Evolutionary conservation across 1,284 basidiomycete species (phyloP), one percentile per base, ranked within the genome.

Genomic region (Ceraceosorus bombacis): DNA sequence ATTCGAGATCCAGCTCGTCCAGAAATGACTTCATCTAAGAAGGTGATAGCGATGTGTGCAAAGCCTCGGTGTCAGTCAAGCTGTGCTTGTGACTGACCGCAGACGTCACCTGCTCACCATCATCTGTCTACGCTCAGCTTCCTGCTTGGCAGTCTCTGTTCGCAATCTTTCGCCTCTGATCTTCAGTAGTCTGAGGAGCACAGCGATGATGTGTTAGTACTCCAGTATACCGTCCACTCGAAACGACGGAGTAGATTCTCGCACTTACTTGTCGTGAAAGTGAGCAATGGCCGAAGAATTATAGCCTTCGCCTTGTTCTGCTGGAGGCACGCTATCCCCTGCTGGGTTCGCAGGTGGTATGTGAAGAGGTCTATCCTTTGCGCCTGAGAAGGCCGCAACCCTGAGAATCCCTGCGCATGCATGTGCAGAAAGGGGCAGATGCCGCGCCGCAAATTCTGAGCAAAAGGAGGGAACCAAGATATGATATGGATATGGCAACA

Each of bases 341-440:
- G n/a, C 43, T 5, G 60, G 39, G 12, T 68, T 69, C 10, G 51
- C 63, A 12, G 62, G 73, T 3, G 58, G 74, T 13, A 84, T 80
- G 73, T 89, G 83, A n/a, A 93, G 80, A 1, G 88, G 82, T 1
- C 81, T 80, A 68, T 87, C 87, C 15, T 82, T 83, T 0, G 81
- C 82, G 8, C 85, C 83, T 61, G 84, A 88, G 73, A 85, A 95
- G 0, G 91, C 90, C 1, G 89, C 85, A 71, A 88, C 92, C 0
- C 92, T 83, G 81, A 95, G 79, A 63, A 95, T 84, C 3, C 89
- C 60, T 61, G 49, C 8, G 3, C 8, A 54, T 40, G 7, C 27
- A 36, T 39, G 10, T 37, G 10, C 9, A 10, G 12, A 8, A 41
- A 53, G 10, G n/a, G 9, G 4, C 2, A 13, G 17, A 13, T 12